phyloP scores from a whole-genome alignment of 2,329 filamentous ascomycete species.

The Calonectria montana region DNA sequence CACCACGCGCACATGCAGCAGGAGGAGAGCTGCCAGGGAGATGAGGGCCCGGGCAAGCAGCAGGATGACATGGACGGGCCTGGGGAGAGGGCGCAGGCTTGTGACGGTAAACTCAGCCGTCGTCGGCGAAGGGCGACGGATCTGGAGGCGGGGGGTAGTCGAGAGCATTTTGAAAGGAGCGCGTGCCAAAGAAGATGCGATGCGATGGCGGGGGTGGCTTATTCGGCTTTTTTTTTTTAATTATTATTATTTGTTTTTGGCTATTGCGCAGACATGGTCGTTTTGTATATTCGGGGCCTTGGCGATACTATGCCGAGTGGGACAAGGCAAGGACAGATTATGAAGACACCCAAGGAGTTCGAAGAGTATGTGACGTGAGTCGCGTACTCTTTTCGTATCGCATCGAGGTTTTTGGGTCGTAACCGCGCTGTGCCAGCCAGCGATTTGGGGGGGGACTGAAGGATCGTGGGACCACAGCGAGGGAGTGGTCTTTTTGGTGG shows the following conservation, averaged over 20 bases:
- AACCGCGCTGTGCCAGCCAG: slow-evolving; percentile 2
- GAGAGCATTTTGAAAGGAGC: slow-evolving; percentile 65
- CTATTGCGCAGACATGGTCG: neutral
- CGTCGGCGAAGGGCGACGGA: slow-evolving; percentile 80
- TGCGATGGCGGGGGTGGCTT: neutral
- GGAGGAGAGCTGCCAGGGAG: slow-evolving; percentile 59
- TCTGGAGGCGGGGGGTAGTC: slow-evolving; percentile 68
- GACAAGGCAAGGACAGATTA: neutral
- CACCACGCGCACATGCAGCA: slow-evolving; percentile 63
- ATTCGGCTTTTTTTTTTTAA: neutral
- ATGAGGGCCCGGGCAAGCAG: slow-evolving; percentile 54
- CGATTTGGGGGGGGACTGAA: neutral
- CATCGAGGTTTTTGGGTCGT: neutral
- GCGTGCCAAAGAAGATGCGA: neutral
- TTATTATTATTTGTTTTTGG: neutral
- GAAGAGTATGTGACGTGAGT: neutral
- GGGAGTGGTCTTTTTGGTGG: neutral
- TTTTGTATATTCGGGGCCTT: neutral
- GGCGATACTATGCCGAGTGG: neutral
- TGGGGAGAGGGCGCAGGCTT: slow-evolving; percentile 71
- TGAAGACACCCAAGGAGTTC: neutral
- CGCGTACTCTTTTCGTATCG: neutral
- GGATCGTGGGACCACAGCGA: neutral
- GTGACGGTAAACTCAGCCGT: slow-evolving; percentile 95
- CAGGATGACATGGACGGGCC: slow-evolving; percentile 58